Conservation (phyloP, 1,284 basidiomycete species). For the Melampsora larici-populina region DNA sequence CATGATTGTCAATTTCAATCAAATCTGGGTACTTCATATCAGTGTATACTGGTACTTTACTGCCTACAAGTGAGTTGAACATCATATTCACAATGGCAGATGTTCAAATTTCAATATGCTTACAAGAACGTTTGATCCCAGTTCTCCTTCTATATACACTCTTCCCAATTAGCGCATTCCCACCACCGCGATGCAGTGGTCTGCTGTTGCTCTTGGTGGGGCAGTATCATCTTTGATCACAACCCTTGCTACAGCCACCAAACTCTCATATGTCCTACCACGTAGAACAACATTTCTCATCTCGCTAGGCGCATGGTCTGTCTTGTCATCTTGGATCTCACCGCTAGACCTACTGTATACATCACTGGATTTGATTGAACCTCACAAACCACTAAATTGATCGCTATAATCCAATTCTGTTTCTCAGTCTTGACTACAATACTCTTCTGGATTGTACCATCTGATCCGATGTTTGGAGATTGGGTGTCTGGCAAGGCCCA, state of each 20-base stretch:
- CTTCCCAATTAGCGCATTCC: slow-evolving; percentile 55
- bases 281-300: slow-evolving; percentile 95
- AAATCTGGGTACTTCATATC: slow-evolving; percentile 92
- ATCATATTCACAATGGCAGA: background rate
- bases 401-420: slow-evolving; percentile 88
- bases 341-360: slow-evolving; percentile 84
- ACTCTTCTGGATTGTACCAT: slow-evolving; percentile 80
- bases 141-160: slow-evolving; percentile 79
- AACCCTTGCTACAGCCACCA: slow-evolving; percentile 83
- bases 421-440: slow-evolving; percentile 76
- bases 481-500: slow-evolving; percentile 85
- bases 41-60: slow-evolving; percentile 92
- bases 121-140: slow-evolving; percentile 59
- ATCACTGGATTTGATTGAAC: slow-evolving; percentile 64
- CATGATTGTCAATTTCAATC: slow-evolving; percentile 94
- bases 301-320: slow-evolving; percentile 80
- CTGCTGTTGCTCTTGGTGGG: slow-evolving; percentile 81
- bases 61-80: slow-evolving; percentile 54
- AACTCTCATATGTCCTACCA: slow-evolving; percentile 95
- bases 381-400: slow-evolving; percentile 67
- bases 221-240: slow-evolving; percentile 85
- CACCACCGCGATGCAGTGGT: slow-evolving; percentile 75
- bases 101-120: background rate
- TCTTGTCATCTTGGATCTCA: slow-evolving; percentile 76
- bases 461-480: slow-evolving; percentile 91